Evolutionary conservation across 1,139 yeast species (phyloP).

Genomic region (Yamadazyma blattariae): DNA sequence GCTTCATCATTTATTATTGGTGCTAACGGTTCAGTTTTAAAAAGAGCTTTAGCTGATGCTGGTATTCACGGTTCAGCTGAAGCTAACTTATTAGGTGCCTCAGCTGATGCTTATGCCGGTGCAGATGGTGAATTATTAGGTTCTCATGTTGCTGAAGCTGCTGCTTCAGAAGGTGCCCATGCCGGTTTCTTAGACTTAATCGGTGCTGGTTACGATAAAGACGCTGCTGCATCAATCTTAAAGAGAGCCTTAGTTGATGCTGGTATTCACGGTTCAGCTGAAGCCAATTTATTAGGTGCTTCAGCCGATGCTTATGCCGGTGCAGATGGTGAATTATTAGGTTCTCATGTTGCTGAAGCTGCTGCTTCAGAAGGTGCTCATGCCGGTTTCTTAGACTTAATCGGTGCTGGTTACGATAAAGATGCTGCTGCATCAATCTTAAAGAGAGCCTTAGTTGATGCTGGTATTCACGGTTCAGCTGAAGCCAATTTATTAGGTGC

Average conservation of each 20-base stretch:
- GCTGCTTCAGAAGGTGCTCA: slow-evolving; percentile 11
- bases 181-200: not conserved
- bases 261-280: slow-evolving; percentile 9
- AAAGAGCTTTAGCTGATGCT: slow-evolving; percentile 10
- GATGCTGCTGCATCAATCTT: slow-evolving; percentile 9
- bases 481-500: slow-evolving; percentile 10
- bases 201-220: not conserved
- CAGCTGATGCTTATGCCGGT: slow-evolving; percentile 4
- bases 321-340: slow-evolving; percentile 10
- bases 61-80: slow-evolving; percentile 9
- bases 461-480: slow-evolving; percentile 13
- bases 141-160: slow-evolving; percentile 6
- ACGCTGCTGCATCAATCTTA: slow-evolving; percentile 6
- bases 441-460: slow-evolving; percentile 6
- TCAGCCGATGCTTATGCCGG: slow-evolving; percentile 10
- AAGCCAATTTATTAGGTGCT: slow-evolving; percentile 6
- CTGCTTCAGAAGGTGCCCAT: slow-evolving; percentile 4
- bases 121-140: slow-evolving; percentile 6
- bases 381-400: slow-evolving; percentile 8
- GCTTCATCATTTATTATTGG: slow-evolving; percentile 14
- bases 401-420: slow-evolving; percentile 7
- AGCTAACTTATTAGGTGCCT: slow-evolving; percentile 4
- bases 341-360: slow-evolving; percentile 13
- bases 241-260: slow-evolving; percentile 12
- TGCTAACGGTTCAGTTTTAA: slow-evolving; percentile 9